A percentile compares a stretch with the other conserved stretches of the same genome.
phyloP scores from a whole-genome alignment of 2,329 filamentous ascomycete species.

The Neurospora sp. region DNA sequence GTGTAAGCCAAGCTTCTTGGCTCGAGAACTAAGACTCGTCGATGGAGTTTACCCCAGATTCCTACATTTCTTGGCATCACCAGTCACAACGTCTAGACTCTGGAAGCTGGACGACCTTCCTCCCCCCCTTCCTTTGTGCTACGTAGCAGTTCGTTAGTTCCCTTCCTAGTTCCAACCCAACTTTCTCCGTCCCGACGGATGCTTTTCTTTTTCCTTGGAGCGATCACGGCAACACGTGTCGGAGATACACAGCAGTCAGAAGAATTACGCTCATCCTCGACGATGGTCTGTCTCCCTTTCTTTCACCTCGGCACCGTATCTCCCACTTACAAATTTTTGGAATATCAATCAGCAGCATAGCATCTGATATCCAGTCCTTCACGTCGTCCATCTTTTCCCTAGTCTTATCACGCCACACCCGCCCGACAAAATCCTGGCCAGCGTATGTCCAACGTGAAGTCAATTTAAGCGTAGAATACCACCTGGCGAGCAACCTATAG shows the following conservation, averaged over 20 bases:
- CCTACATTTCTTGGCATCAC: background rate
- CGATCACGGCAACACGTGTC: background rate
- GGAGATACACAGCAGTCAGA: background rate
- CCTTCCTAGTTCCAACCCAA: background rate
- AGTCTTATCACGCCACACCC: background rate
- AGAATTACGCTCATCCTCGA: background rate
- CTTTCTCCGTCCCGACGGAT: background rate
- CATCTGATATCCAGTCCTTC: background rate
- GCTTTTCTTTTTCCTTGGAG: background rate
- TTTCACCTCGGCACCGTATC: background rate
- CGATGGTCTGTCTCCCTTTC: background rate
- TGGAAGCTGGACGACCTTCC: background rate
- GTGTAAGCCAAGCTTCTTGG: background rate
- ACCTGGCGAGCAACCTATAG: background rate
- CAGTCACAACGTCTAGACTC: background rate
- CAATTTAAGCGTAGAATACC: background rate
- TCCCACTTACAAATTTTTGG: background rate
- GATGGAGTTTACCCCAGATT: background rate
- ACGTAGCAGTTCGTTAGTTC: background rate
- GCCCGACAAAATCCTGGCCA: background rate
- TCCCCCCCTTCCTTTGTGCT: background rate
- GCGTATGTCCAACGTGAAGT: background rate
- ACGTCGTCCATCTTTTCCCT: background rate
- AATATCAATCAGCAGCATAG: background rate
- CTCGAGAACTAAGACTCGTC: background rate